Evolutionary conservation across 768 basidiomycete species (phyloP).

Genomic region (Psilocybe sp.): DNA sequence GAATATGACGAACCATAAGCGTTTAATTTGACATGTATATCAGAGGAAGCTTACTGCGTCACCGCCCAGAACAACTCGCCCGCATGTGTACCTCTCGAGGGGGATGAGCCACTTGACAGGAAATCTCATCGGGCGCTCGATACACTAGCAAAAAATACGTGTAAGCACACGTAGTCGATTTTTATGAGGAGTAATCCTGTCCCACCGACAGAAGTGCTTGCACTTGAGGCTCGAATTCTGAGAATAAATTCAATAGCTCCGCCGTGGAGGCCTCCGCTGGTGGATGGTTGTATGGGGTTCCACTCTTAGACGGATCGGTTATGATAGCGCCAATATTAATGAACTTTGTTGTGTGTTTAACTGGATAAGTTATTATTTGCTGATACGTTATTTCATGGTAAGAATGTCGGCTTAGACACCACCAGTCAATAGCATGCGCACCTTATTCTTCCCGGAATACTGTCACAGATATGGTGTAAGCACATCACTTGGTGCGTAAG

Average conservation of each 20-base stretch:
- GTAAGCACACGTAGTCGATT: neutral
- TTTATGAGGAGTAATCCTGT: neutral
- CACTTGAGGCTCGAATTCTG: slow-evolving; percentile 2
- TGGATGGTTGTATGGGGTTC: neutral
- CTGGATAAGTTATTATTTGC: neutral
- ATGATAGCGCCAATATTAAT: neutral
- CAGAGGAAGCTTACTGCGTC: neutral
- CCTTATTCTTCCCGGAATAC: neutral
- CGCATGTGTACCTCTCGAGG: neutral
- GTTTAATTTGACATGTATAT: neutral
- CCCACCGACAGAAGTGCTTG: neutral
- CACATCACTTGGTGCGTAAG: neutral
- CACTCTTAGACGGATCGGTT: neutral
- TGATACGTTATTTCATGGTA: neutral
- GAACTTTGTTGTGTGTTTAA: neutral
- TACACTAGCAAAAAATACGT: neutral
- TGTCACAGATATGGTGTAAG: neutral
- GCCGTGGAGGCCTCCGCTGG: neutral
- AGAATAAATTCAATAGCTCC: neutral
- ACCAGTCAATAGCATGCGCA: too few relatives aligned
- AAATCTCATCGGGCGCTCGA: neutral
- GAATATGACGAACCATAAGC: neutral
- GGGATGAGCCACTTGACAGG: neutral
- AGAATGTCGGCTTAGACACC: neutral
- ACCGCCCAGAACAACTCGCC: slow-evolving; percentile 1